Evolutionary conservation across 2,329 filamentous ascomycete species (phyloP), one percentile per base, ranked within the genome.

Genomic region (Cladosporium sp.): DNA sequence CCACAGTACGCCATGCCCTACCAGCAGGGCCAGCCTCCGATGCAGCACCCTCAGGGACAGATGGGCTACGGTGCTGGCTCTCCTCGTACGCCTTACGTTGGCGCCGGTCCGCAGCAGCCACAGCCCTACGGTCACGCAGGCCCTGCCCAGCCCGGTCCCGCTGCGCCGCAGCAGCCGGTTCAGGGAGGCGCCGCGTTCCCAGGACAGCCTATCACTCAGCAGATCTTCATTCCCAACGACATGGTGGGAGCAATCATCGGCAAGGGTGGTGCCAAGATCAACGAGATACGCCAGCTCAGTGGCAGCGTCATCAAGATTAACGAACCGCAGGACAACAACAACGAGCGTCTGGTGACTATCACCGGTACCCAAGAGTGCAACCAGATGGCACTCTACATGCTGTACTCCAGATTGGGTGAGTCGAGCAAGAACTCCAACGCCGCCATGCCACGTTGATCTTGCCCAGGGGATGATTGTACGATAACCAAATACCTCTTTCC

Each of bases 231-330:
- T 74, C 95, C 95, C 66, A 99, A 99, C 77, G 95, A 99, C 76
- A 98, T 99, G 95, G 95, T 99, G 64, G 95, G 95, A 69, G 95
- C 95, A 65, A 99, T 99, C 74, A 99, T 99, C 74, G 95, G 95
- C 75, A 99, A 99, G 82, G 95, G 95, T 68, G 95, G 95, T 70
- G 92, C 93, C 65, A 99, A 99, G 87, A 99, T 99, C 85, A 99
- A 99, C 77, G 95, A 99, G 81, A 99, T 99, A 71, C 89, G 95
- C 72, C 93, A 97, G 79, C 88, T 99, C 74, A 96, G 92, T 78
- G 95, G 94, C 72, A 98, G 94, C 81, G 93, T 99, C 57, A 98
- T 99, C 80, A 99, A 99, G 85, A 99, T 99, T 85, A 98, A 99
- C 78, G 95, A 99, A 79, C 95, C 95, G 1, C 95, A 97, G 79